Conservation (phyloP, 805 yeast species). For the Metschnikowia chrysomelidarum region DNA sequence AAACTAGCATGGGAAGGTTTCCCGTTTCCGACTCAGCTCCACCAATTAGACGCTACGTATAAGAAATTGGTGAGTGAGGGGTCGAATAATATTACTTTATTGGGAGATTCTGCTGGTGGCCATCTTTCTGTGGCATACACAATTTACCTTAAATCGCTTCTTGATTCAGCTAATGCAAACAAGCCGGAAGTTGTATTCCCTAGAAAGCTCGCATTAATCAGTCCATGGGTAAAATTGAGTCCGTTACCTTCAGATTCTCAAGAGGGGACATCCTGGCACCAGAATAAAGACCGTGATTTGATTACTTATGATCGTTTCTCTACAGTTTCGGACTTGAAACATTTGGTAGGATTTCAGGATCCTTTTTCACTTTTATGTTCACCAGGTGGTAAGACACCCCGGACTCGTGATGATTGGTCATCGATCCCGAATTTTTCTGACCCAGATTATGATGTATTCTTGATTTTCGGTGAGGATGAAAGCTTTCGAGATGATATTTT, state of each 20-base stretch:
- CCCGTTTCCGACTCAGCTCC: conserved; percentile 32
- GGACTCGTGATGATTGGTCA: conserved; percentile 29
- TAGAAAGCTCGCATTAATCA: conserved; percentile 25
- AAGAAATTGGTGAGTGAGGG: conserved; percentile 20
- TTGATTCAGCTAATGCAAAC: no score
- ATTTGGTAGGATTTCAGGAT: conserved; percentile 14
- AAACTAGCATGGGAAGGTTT: conserved; percentile 29
- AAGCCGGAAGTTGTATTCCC: conserved; percentile 23
- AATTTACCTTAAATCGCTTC: conserved; percentile 24
- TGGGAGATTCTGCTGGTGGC: conserved; percentile 47
- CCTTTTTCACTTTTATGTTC: conserved; percentile 20
- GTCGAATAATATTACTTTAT: conserved; percentile 27
- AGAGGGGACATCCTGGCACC: conserved; percentile 36
- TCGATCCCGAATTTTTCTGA: conserved; percentile 30
- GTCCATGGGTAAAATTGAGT: conserved; percentile 39
- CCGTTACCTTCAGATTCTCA: conserved; percentile 21
- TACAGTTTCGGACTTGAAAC: conserved; percentile 8
- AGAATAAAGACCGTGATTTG: conserved; percentile 22
- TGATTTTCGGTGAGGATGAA: conserved; percentile 43
- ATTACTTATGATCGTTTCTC: conserved; percentile 13
- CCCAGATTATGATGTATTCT: conserved; percentile 26
- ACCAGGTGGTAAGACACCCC: conserved; percentile 27
- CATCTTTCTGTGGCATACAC: conserved; percentile 32
- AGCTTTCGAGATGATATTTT: conserved; percentile 39
- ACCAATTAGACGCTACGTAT: conserved; percentile 31